Conservation (phyloP, 768 basidiomycete genomes). For the Boletellus ananiceps region DNA sequence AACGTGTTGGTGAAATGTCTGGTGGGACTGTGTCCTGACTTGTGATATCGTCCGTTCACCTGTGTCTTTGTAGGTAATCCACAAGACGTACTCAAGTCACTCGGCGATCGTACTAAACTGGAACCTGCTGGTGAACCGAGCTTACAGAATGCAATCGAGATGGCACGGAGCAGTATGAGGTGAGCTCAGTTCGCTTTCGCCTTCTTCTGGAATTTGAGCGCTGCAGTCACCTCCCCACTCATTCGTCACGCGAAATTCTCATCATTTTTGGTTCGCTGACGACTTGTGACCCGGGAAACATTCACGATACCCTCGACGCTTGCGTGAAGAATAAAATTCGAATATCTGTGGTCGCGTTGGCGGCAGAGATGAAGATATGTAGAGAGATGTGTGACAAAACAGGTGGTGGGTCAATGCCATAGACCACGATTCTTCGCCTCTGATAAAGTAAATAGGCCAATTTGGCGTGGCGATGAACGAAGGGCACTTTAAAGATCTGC, state of each 20-base stretch:
- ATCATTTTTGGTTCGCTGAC: conserved; percentile 94
- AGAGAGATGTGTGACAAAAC: conserved; percentile 88
- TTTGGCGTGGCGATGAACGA: conserved; percentile 99
- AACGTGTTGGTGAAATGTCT: conserved; percentile 88
- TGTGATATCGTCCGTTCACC: conserved; percentile 1
- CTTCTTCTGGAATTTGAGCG: conserved; percentile 4
- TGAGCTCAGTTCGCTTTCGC: conserved; percentile 27
- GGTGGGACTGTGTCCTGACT: conserved; percentile 44
- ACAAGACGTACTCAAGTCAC: conserved; percentile 86
- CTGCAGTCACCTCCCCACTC: conserved; percentile 88
- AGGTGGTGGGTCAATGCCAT: conserved; percentile 52
- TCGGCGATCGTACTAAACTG: conserved; percentile 82
- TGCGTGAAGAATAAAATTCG: conserved; percentile 82
- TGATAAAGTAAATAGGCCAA: conserved; percentile 46
- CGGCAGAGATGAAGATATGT: conserved; percentile 98
- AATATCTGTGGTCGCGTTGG: conserved; percentile 88
- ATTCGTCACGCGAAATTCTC: conserved; percentile 93
- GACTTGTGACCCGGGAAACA: conserved; percentile 94
- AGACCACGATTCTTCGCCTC: conserved; percentile 1
- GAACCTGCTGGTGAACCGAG: conserved; percentile 92
- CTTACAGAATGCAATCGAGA: conserved; percentile 95
- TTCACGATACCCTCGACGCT: conserved; percentile 88
- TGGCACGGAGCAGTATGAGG: conserved; percentile 94
- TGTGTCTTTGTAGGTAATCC: conserved; percentile 67
- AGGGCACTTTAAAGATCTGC: conserved; percentile 90